phyloP scores from a whole-genome alignment of 2,329 filamentous ascomycete species.

The Fusarium verticillioides region DNA sequence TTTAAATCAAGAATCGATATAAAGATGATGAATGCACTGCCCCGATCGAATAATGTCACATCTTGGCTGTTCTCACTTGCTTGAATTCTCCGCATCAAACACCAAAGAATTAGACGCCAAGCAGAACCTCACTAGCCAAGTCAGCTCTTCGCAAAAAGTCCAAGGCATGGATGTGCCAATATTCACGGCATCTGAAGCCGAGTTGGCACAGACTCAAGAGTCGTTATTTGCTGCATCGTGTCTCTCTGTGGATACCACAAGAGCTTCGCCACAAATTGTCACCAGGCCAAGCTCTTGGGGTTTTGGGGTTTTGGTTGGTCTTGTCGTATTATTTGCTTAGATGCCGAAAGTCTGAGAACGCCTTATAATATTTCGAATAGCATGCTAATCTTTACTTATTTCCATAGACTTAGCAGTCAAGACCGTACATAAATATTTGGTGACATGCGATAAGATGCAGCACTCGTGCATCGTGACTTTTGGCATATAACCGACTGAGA shows the following conservation, averaged over 20 bases:
- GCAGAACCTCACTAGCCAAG: not conserved
- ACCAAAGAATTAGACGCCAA: constrained; percentile 2
- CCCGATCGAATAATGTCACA: constrained; percentile 5
- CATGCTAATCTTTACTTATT: no score
- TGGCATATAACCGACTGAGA: not conserved
- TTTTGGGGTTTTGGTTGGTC: constrained; percentile 7
- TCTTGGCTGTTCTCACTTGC: constrained; percentile 15
- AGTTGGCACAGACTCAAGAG: constrained; percentile 16
- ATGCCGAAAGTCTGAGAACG: not conserved
- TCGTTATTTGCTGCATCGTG: constrained; percentile 29
- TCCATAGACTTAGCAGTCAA: not conserved
- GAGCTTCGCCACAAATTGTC: constrained; percentile 35
- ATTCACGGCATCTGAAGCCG: constrained; percentile 24
- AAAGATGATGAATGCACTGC: constrained; percentile 20
- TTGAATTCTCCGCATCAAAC: not conserved
- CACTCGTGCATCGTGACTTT: not conserved
- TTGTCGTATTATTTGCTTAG: not conserved
- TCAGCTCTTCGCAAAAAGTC: not conserved
- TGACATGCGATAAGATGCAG: not conserved
- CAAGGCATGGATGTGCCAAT: not conserved
- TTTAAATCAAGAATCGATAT: constrained; percentile 12
- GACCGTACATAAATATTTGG: rapidly evolving
- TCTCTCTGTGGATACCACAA: constrained; percentile 26
- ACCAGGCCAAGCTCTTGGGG: constrained; percentile 15
- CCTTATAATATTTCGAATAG: no score